A percentile compares a stretch with the other conserved stretches of the same genome.
Conservation (phyloP, 495 filamentous ascomycete species). For the Aspergillus coremiiformis region DNA sequence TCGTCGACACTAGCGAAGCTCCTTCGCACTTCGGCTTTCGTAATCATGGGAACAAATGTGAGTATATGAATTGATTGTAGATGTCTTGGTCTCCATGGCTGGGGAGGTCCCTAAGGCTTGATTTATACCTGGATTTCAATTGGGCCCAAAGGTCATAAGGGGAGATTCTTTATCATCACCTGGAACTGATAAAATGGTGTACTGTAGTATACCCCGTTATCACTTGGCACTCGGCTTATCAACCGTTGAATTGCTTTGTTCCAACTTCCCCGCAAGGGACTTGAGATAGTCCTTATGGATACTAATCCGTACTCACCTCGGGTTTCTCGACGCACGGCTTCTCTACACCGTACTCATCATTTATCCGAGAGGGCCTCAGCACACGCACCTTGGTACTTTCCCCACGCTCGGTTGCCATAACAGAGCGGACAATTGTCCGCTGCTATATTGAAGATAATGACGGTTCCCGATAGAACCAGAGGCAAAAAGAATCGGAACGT, state of each 20-base stretch:
- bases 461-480: not conserved
- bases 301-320: no score
- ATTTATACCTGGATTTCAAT: not conserved
- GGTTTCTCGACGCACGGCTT: no score
- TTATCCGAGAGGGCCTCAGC: not conserved
- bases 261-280: no score
- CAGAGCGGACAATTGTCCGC: not conserved
- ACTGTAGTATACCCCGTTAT: no score
- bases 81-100: not conserved
- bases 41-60: not conserved
- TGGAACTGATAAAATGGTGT: no score
- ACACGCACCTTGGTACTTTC: not conserved
- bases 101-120: not conserved
- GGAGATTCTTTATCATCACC: not conserved
- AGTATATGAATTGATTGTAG: not conserved
- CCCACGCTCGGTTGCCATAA: not conserved
- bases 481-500: not conserved
- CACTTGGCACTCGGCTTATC: constrained; percentile 11
- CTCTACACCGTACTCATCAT: no score
- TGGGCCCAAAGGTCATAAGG: not conserved
- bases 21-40: constrained; percentile 13
- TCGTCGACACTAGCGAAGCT: constrained; percentile 12
- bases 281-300: no score
- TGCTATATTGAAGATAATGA: not conserved
- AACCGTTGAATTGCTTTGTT: not conserved